These are phyloP conservation scores for Rossbeevera mucosa DNA, from an alignment of 768 basidiomycete genomes.

Conservation along the genomic window DNA sequence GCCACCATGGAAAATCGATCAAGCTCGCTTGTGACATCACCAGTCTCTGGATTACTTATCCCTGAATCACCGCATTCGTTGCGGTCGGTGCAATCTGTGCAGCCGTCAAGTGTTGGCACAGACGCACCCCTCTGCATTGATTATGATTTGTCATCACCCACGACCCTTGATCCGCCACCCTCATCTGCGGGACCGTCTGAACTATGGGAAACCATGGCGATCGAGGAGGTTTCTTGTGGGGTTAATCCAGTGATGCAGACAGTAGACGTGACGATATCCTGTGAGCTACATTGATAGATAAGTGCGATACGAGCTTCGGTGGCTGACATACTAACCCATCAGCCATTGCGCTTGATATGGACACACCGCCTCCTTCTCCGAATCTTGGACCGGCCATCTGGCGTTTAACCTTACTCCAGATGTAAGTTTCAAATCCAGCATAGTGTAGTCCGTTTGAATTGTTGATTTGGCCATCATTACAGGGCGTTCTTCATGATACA, in stretches of 20 bases:
- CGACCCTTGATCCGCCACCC: background rate
- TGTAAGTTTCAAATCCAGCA: slow-evolving; percentile 27
- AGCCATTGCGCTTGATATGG: slow-evolving; percentile 1
- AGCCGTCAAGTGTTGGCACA: background rate
- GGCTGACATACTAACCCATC: background rate
- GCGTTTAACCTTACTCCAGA: slow-evolving; percentile 53
- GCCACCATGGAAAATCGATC: slow-evolving; percentile 6
- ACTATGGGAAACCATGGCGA: slow-evolving; percentile 7
- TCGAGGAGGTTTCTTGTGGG: background rate
- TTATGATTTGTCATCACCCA: background rate
- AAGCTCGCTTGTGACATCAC: slow-evolving; percentile 13
- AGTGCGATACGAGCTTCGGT: background rate
- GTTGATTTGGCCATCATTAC: slow-evolving; percentile 3
- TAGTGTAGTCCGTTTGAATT: background rate
- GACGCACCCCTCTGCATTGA: background rate
- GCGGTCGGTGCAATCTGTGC: background rate
- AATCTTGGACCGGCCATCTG: slow-evolving; percentile 43
- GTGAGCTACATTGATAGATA: slow-evolving; percentile 5
- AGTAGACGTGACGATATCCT: slow-evolving; percentile 1
- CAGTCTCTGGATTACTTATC: slow-evolving; percentile 21
- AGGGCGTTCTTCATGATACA: slow-evolving; percentile 46
- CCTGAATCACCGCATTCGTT: slow-evolving; percentile 2
- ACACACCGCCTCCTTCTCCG: background rate
- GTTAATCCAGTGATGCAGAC: background rate
- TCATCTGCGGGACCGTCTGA: background rate